A percentile compares a stretch with the other conserved stretches of the same genome.
These are phyloP conservation scores for Cyclotella baltica DNA, from an alignment of 108 stramenopile genomes.

Conservation along the genomic window DNA sequence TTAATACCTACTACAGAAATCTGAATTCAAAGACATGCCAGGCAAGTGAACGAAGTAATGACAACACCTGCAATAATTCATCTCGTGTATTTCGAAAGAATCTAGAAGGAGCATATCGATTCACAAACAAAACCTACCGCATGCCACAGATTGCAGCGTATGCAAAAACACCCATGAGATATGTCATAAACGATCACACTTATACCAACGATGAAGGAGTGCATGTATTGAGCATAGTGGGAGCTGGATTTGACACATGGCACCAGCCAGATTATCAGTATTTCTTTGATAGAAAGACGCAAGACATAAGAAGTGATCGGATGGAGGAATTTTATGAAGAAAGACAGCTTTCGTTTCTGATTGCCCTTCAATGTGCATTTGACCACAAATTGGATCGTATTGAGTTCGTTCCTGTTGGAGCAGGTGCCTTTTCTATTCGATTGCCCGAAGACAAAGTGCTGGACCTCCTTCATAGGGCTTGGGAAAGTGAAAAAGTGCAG, in stretches of 20 bases:
- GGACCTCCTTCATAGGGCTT: background rate
- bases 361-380: slow-evolving; percentile 10
- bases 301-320: slow-evolving; percentile 7
- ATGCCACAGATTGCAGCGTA: slow-evolving; percentile 13
- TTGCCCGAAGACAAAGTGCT: background rate
- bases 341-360: background rate
- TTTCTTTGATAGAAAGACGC: background rate
- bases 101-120: slow-evolving; percentile 13
- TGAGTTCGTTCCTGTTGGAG: slow-evolving; percentile 8
- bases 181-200: background rate
- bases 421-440: background rate
- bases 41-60: background rate
- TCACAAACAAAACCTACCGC: background rate
- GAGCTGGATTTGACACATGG: background rate
- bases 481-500: slow-evolving; percentile 12
- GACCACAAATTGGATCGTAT: slow-evolving; percentile 11
- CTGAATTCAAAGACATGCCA: background rate
- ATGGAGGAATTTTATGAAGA: background rate
- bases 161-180: slow-evolving; percentile 8
- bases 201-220: background rate
- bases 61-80: background rate
- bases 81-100: background rate
- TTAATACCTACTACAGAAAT: background rate
- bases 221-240: slow-evolving; percentile 14
- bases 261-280: slow-evolving; percentile 15